A percentile compares a stretch with the other conserved stretches of the same genome.
Evolutionary conservation across 768 basidiomycete species (phyloP).

Genomic region (Cyclocybe cylindracea): DNA sequence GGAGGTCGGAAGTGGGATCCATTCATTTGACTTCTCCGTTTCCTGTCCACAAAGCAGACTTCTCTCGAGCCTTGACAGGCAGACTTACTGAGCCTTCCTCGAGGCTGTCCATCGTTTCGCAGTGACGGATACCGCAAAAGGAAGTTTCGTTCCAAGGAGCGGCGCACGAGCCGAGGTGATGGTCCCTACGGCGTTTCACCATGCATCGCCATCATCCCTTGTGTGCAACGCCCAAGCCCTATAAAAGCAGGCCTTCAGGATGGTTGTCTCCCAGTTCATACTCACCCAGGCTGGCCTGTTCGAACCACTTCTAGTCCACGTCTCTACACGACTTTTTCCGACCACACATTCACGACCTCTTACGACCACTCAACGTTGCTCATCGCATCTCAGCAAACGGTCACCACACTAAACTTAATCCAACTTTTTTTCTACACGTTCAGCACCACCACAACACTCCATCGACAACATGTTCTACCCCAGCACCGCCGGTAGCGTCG

Average conservation of each 20-base stretch:
- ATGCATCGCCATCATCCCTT: constrained; percentile 14
- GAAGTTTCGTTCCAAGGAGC: background rate
- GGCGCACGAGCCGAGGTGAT: background rate
- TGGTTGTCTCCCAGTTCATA: constrained; percentile 10
- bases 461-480: constrained; percentile 25
- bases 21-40: too few relatives aligned
- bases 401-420: constrained; percentile 7
- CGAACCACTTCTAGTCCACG: constrained; percentile 18
- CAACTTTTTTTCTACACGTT: constrained; percentile 8
- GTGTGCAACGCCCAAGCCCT: background rate
- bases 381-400: constrained; percentile 4
- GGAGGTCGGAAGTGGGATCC: too few relatives aligned
- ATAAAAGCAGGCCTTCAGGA: constrained; percentile 11
- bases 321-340: constrained; percentile 11
- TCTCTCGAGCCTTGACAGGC: too few relatives aligned
- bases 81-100: too few relatives aligned
- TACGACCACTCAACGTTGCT: constrained; percentile 13
- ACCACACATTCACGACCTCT: constrained; percentile 12
- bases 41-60: too few relatives aligned
- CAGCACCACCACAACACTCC: constrained; percentile 1
- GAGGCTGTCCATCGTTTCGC: background rate
- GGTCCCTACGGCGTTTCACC: constrained; percentile 9
- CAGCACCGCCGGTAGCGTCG: constrained; percentile 22
- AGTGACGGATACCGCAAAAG: background rate
- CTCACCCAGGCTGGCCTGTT: constrained; percentile 30